These are phyloP conservation scores for Diddensiella santjacobensis DNA, from an alignment of 805 yeast genomes.

Conservation along the genomic window DNA sequence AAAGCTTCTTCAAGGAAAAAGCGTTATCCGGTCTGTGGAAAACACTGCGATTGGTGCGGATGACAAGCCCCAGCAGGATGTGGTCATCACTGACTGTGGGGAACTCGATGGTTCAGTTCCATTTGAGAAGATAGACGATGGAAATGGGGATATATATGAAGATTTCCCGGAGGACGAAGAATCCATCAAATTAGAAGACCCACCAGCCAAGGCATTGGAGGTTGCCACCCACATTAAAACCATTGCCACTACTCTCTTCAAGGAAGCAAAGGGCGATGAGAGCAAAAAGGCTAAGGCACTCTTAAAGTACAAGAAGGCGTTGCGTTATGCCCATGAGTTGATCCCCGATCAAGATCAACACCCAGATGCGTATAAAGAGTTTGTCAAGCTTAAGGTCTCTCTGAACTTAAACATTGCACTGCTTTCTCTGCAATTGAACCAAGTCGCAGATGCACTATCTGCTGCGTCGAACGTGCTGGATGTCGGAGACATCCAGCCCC, in stretches of 20 bases:
- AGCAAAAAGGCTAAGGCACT: slow-evolving; percentile 56
- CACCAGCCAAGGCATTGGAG: slow-evolving; percentile 61
- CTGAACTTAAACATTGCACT: slow-evolving; percentile 70
- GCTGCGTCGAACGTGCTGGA: slow-evolving; percentile 67
- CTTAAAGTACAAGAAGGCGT: slow-evolving; percentile 69
- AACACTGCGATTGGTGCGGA: slow-evolving; percentile 55
- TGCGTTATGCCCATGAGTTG: slow-evolving; percentile 63
- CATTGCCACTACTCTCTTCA: slow-evolving; percentile 73
- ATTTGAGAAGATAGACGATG: slow-evolving; percentile 60
- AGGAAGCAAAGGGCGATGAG: slow-evolving; percentile 58
- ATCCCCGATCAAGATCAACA: slow-evolving; percentile 50
- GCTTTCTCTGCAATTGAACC: slow-evolving; percentile 60
- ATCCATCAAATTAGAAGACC: slow-evolving; percentile 49
- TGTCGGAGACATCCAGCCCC: slow-evolving; percentile 52
- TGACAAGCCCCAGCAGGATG: slow-evolving; percentile 70
- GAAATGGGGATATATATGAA: slow-evolving; percentile 81
- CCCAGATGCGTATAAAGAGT: slow-evolving; percentile 47
- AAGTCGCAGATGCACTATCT: slow-evolving; percentile 50
- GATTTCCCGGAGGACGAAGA: slow-evolving; percentile 73
- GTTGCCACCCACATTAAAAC: slow-evolving; percentile 66
- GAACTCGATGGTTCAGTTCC: slow-evolving; percentile 58
- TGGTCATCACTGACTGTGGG: slow-evolving; percentile 76
- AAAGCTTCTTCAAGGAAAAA: slow-evolving; percentile 76
- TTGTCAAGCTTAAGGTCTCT: slow-evolving; percentile 55
- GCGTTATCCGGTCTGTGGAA: slow-evolving; percentile 75